A percentile compares a stretch with the other conserved stretches of the same genome.
Evolutionary conservation across 176 grass and related monocot species (phyloP).

Genomic region (Canna indica): DNA sequence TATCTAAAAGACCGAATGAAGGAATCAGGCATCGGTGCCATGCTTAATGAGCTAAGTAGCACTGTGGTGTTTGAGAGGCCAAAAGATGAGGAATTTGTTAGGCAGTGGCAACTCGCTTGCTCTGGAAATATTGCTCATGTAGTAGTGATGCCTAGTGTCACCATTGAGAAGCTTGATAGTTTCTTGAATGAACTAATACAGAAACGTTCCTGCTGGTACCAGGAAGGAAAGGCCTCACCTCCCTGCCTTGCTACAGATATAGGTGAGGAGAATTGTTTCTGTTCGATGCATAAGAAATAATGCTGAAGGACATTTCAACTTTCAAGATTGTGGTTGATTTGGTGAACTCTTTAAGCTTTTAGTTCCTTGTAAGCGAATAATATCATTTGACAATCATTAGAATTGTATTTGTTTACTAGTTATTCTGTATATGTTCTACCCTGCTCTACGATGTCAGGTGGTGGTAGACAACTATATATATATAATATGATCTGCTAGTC

Average conservation of each 20-base stretch:
- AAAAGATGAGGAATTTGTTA: slow-evolving; percentile 65
- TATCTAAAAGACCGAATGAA: slow-evolving; percentile 43
- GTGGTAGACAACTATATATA: too few relatives aligned
- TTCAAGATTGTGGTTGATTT: not conserved
- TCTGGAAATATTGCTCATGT: slow-evolving; percentile 70
- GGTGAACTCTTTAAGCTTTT: not conserved
- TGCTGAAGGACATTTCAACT: too few relatives aligned
- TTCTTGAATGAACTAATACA: slow-evolving; percentile 54
- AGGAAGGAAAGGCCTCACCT: slow-evolving; percentile 33
- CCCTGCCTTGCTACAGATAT: slow-evolving; percentile 49
- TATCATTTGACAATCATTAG: not conserved
- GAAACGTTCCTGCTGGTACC: slow-evolving; percentile 50
- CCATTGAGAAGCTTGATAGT: slow-evolving; percentile 58
- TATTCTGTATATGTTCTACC: too few relatives aligned
- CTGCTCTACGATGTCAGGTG: too few relatives aligned
- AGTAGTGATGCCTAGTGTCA: slow-evolving; percentile 82
- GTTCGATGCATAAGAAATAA: slow-evolving; percentile 31
- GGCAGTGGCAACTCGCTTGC: slow-evolving; percentile 76
- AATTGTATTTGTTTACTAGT: not conserved
- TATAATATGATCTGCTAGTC: too few relatives aligned
- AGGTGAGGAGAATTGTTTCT: slow-evolving; percentile 48
- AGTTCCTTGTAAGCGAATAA: not conserved
- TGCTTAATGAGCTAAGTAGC: slow-evolving; percentile 82
- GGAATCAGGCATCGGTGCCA: slow-evolving; percentile 47
- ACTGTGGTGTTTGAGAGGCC: slow-evolving; percentile 85